Base-by-base conservation (phyloP, 2,329 filamentous ascomycete species). In the Ophiostoma sp. region DNA sequence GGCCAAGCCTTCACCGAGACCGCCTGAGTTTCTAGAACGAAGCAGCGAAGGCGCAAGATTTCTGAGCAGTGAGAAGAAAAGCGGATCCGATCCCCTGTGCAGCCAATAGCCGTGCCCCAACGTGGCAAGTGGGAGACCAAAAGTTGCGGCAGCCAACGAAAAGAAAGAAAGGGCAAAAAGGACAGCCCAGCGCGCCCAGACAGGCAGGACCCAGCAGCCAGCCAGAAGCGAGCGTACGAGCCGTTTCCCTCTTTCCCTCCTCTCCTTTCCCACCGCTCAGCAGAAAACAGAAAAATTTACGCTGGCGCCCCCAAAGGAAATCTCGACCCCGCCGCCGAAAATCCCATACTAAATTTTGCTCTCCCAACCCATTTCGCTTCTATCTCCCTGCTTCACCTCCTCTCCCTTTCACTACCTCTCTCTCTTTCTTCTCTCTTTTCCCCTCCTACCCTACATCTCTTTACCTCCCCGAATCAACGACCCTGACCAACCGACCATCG, bases 251-350 rank as follows among this genome's bases (percentile, higher is more conserved):
- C 19, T 48, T 19, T 69, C 25, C 52, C 55, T 59, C 55, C 33
- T 31, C 9, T 12, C 42, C 42, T 42, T 25, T 52, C 73, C 71
- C 73, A 75, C 74, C 75, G 72, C 75, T 71, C 73, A 77, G 74
- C 76, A 74, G 66, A 66, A 72, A 76, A 73, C 74, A 76, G 64
- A 77, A 76, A 77, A 77, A 77, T 75, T 75, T 75, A 75, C 70
- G 33, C 50, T 75, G 59, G 61, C 66, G 59, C 31, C 69, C 72
- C 69, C 69, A 71, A 69, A 72, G 31, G 52, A 72, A 73, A 72
- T 73, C 72, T 77, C 72, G 71, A 77, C 76, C 76, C 76, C 76
- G 76, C 76, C 74, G 74, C 74, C 73, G 36, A 70, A 72, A 72
- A 72, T 50, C 71, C 73, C 73, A 74, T 69, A 70, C 72, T 72